A percentile compares a stretch with the other conserved stretches of the same genome.
These are phyloP conservation scores for Aspergillus cristatus DNA, from an alignment of 495 filamentous ascomycete species.

Conservation along the genomic window DNA sequence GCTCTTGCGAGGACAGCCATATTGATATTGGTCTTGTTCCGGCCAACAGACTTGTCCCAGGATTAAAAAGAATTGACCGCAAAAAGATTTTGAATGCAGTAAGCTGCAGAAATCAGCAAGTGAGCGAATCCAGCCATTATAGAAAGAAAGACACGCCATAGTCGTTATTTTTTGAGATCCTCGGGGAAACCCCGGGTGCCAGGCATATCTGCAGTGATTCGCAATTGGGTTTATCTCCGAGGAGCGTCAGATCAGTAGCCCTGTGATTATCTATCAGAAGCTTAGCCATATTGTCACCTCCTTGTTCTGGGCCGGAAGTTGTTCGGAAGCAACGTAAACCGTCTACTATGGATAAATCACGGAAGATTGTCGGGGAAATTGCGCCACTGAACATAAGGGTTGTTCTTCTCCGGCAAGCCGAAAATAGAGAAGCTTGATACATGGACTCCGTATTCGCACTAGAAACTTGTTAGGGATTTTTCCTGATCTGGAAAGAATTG, in stretches of 20 bases:
- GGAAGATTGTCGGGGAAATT: conserved; percentile 19
- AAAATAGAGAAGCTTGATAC: background rate
- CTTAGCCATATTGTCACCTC: background rate
- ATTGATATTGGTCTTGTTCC: conserved; percentile 1
- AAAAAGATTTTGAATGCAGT: too few species aligned
- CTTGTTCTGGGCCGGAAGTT: conserved; percentile 5
- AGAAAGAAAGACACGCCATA: background rate
- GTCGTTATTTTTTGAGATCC: background rate
- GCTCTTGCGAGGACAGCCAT: conserved; percentile 8
- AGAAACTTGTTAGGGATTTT: too few species aligned
- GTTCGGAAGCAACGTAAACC: conserved; percentile 12
- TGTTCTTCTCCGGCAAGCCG: too few species aligned
- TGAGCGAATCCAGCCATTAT: background rate
- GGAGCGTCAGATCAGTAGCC: too few species aligned
- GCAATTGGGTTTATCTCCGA: too few species aligned
- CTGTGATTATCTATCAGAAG: too few species aligned
- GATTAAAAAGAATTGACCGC: too few species aligned
- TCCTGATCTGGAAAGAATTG: too few species aligned
- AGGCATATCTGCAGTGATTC: background rate
- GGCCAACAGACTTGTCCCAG: background rate
- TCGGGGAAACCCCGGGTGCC: conserved; percentile 5
- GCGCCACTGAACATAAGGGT: too few species aligned
- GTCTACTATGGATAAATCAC: background rate
- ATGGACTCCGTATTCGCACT: too few species aligned
- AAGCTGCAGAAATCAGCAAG: background rate